A percentile compares a stretch with the other conserved stretches of the same genome.
Conservation (phyloP, 129 eudicot genomes). For the Flaveria sonorensis region DNA sequence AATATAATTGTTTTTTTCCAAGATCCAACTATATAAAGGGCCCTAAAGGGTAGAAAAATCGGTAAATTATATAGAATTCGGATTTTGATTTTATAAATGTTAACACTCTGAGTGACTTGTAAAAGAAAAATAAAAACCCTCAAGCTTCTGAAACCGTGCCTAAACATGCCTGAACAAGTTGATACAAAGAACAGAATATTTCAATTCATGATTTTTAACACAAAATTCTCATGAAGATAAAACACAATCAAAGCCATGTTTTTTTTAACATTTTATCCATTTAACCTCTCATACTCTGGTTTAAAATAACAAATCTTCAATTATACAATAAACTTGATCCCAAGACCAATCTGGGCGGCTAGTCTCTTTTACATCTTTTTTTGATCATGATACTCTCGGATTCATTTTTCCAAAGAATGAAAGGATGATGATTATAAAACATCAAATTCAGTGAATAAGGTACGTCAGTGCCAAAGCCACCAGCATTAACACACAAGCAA, state of each 20-base stretch:
- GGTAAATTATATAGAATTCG: too few species aligned
- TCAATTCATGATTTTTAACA: constrained; percentile 13
- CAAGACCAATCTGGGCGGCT: not conserved
- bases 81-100: too few species aligned
- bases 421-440: constrained; percentile 20
- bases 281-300: constrained; percentile 13
- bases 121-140: too few species aligned
- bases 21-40: too few species aligned
- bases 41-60: too few species aligned
- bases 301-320: not conserved
- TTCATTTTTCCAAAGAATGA: not conserved
- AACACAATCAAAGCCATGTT: not conserved
- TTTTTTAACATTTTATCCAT: constrained; percentile 3
- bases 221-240: constrained; percentile 20
- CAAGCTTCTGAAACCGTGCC: too few species aligned
- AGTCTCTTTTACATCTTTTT: not conserved
- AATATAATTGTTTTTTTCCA: too few species aligned
- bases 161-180: too few species aligned
- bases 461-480: constrained; percentile 73
- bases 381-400: constrained; percentile 4
- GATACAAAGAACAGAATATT: not conserved
- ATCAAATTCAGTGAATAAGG: constrained; percentile 52
- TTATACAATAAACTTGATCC: constrained; percentile 13
- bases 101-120: too few species aligned
- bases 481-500: constrained; percentile 70